Conservation (phyloP, 2,329 filamentous ascomycete species). For the Alternaria burnsii region DNA sequence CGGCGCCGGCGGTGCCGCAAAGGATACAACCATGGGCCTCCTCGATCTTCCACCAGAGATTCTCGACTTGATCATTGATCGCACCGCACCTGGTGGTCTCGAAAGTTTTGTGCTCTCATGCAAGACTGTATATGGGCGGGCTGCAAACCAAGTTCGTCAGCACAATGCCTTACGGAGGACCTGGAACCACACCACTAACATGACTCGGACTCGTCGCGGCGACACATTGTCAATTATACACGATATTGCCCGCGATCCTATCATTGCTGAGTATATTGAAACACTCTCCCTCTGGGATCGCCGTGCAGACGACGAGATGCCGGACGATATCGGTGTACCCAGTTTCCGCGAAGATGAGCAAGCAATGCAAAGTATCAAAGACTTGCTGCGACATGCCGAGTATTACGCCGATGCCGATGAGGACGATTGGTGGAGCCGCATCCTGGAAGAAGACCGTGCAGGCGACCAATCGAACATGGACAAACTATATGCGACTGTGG, state of each 20-base stretch:
- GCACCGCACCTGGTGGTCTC: slow-evolving; percentile 36
- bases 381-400: slow-evolving; percentile 25
- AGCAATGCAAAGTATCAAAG: slow-evolving; percentile 32
- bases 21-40: slow-evolving; percentile 34
- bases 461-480: slow-evolving; percentile 21
- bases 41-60: slow-evolving; percentile 46
- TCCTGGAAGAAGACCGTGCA: slow-evolving; percentile 32
- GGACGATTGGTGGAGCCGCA: slow-evolving; percentile 40
- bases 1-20: neutral
- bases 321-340: neutral
- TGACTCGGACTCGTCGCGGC: slow-evolving; percentile 16
- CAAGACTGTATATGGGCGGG: slow-evolving; percentile 38
- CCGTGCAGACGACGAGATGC: slow-evolving; percentile 15
- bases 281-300: slow-evolving; percentile 38
- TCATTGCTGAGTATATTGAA: slow-evolving; percentile 44
- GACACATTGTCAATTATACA: slow-evolving; percentile 37
- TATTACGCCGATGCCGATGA: slow-evolving; percentile 26
- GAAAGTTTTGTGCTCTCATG: slow-evolving; percentile 44
- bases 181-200: slow-evolving; percentile 37
- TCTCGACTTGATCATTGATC: slow-evolving; percentile 43
- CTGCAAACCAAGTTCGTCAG: slow-evolving; percentile 33
- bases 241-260: slow-evolving; percentile 37
- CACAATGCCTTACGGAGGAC: slow-evolving; percentile 39
- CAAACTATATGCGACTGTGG: slow-evolving; percentile 33
- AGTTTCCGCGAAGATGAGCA: slow-evolving; percentile 32